Base-by-base conservation (phyloP, 2,329 filamentous ascomycete species). In the Hypoxylon sp. region DNA sequence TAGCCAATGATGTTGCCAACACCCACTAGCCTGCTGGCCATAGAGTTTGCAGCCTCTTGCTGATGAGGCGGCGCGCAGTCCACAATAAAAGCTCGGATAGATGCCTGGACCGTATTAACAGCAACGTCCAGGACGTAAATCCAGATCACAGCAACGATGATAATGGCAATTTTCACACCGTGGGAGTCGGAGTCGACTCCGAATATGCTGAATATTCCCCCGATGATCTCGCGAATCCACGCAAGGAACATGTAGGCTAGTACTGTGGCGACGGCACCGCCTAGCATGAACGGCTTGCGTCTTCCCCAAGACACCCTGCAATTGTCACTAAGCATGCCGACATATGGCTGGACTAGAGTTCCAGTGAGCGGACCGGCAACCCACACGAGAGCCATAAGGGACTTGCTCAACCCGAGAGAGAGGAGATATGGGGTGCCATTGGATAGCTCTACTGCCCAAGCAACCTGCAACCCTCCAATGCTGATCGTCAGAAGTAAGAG, bases 101-200 rank as follows among this genome's bases (percentile, higher is more conserved):
- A 92, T 50, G 96, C 95, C 85, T 98, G 95, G 32, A 98, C 93
- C 86, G 69, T 96, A 79, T 98, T 98, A 81, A 98, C 96, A 73
- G 94, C 89, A 78, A 98, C 96, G 77, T 98, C 95, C 52, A 98
- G 85, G 51, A 96, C 84, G 78, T 97, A 98, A 72, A 98, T 91
- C 80, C 93, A 91, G 28, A 93, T 76, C 4, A 97, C 93, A 6
- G 95, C 95, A 61, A 93, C 85, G 30, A 93, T 81, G 70, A 97
- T 95, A 49, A 91, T 87, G 42, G 83, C 81, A 2, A 83, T 84
- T 73, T 87, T 89, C 46, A 91, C 89, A 2, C 84, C 86, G 6
- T 84, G 72, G 0, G 90, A 92, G 38, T 89, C 84, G n/a, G 81
- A 80, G 56, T 90, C 85, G 9, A 87, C 90, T 9, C 92, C 91